A percentile compares a stretch with the other conserved stretches of the same genome.
These are phyloP conservation scores for Barnettozyma hawaiiensis DNA, from an alignment of 1,139 yeast genomes.

Conservation along the genomic window DNA sequence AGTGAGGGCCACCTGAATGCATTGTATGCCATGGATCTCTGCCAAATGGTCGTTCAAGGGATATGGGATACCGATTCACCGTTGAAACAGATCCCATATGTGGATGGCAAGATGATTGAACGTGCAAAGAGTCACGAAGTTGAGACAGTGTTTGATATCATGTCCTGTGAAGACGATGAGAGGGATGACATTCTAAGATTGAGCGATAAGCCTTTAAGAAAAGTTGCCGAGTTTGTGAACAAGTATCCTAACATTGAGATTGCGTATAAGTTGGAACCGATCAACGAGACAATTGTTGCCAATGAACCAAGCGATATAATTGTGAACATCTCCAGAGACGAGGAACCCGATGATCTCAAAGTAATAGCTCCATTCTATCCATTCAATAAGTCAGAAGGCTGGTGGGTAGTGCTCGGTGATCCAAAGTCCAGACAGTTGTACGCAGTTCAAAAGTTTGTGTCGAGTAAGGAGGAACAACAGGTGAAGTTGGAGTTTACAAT, in stretches of 20 bases:
- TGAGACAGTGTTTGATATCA: slow-evolving; percentile 74
- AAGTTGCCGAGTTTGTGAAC: slow-evolving; percentile 85
- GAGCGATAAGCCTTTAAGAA: slow-evolving; percentile 40
- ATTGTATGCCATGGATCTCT: slow-evolving; percentile 76
- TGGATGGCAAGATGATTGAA: slow-evolving; percentile 47
- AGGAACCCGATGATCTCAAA: slow-evolving; percentile 60
- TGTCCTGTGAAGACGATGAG: slow-evolving; percentile 78
- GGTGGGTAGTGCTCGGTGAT: slow-evolving; percentile 89
- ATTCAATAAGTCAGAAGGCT: slow-evolving; percentile 55
- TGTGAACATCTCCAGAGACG: slow-evolving; percentile 64
- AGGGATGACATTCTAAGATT: slow-evolving; percentile 60
- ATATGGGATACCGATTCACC: slow-evolving; percentile 81
- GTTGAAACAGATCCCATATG: slow-evolving; percentile 74
- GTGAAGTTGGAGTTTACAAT: slow-evolving; percentile 52
- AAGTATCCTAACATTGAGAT: slow-evolving; percentile 84
- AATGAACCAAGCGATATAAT: slow-evolving; percentile 44
- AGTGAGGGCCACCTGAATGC: slow-evolving; percentile 80
- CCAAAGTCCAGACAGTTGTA: slow-evolving; percentile 52
- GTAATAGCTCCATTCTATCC: slow-evolving; percentile 59
- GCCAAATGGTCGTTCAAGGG: slow-evolving; percentile 87
- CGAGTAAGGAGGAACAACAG: slow-evolving; percentile 48
- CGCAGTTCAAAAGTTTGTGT: slow-evolving; percentile 63
- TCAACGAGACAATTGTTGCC: slow-evolving; percentile 34
- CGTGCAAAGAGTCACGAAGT: slow-evolving; percentile 55
- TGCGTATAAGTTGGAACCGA: slow-evolving; percentile 42